Conservation (phyloP, 2,329 filamentous ascomycete species). For the Pestalotiopsis sp. region DNA sequence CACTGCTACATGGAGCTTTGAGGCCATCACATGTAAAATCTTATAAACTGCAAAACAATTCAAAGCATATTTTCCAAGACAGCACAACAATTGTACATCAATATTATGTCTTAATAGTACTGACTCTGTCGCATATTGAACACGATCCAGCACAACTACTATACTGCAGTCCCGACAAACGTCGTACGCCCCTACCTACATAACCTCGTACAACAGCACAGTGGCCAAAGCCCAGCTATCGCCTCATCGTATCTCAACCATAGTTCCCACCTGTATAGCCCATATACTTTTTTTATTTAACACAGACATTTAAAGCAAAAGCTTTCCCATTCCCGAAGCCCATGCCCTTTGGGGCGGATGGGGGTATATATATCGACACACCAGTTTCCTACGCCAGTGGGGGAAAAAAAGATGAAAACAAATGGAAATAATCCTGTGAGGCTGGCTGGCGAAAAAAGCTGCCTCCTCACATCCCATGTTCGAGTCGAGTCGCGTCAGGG, state of each 20-base stretch:
- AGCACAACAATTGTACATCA: background rate
- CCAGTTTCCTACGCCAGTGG: conserved; percentile 4
- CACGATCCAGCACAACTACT: background rate
- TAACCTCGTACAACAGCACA: background rate
- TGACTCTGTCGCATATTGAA: background rate
- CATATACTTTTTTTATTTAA: conserved; percentile 1
- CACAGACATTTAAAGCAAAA: background rate
- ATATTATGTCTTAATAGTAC: background rate
- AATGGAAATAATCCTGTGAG: background rate
- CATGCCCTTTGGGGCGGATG: background rate
- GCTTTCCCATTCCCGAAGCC: conserved; percentile 3
- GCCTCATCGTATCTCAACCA: background rate
- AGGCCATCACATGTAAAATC: too few relatives aligned
- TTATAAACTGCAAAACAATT: background rate
- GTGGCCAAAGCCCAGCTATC: background rate
- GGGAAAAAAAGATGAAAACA: background rate
- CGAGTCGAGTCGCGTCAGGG: background rate
- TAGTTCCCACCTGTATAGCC: background rate
- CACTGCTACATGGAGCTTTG: too few relatives aligned
- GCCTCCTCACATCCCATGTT: background rate
- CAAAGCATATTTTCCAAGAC: background rate
- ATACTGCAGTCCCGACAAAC: background rate
- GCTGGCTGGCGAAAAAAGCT: background rate
- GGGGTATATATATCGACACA: conserved; percentile 11
- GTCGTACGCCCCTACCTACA: background rate